Evolutionary conservation across 345 rosid species (phyloP).

Genomic region (Eucalyptus curtisii): DNA sequence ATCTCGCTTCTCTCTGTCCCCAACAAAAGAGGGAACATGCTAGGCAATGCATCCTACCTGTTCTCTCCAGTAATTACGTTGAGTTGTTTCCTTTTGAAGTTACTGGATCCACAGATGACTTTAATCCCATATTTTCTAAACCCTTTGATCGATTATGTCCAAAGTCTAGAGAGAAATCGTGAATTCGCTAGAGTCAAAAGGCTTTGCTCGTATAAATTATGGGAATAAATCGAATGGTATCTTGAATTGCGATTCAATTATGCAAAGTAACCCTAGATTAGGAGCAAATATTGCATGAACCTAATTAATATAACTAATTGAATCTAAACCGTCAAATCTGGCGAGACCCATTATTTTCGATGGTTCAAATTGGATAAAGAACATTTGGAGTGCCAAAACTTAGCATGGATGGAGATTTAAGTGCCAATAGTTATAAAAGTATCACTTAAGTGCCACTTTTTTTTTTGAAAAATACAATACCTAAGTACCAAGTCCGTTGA

Average conservation of each 20-base stretch:
- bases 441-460: too few relatives aligned
- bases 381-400: rapidly evolving
- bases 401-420: rapidly evolving
- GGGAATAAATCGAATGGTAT: neutral
- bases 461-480: too few relatives aligned
- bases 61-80: neutral
- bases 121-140: neutral
- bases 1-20: neutral
- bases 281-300: neutral
- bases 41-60: neutral
- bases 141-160: neutral
- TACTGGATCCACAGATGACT: neutral
- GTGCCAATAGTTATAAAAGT: too few relatives aligned
- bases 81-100: neutral
- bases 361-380: neutral
- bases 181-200: neutral
- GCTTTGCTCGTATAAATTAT: neutral
- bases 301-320: neutral
- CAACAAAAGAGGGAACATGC: neutral
- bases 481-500: rapidly evolving
- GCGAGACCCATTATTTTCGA: neutral
- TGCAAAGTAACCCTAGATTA: neutral
- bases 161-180: neutral
- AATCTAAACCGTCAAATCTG: neutral
- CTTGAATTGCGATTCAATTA: neutral